Evolutionary conservation across 495 filamentous ascomycete species (phyloP).

Genomic region (Aspergillus avenaceus): DNA sequence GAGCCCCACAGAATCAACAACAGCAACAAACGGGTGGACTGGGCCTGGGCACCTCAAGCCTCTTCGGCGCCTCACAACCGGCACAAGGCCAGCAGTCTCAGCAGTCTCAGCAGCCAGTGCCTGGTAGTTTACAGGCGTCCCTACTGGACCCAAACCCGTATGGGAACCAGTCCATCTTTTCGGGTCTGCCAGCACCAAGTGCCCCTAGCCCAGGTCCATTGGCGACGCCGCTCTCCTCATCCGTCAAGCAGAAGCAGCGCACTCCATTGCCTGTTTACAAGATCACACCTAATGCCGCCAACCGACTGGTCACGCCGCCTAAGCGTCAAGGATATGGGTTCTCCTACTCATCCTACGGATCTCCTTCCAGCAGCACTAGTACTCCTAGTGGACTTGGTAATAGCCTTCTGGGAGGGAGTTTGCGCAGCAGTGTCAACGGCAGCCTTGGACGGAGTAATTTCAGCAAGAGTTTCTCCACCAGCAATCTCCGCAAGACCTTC

Average conservation of each 20-base stretch:
- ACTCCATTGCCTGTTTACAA: conserved; percentile 82
- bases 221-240: conserved; percentile 78
- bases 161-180: conserved; percentile 76
- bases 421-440: conserved; percentile 41
- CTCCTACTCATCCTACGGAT: conserved; percentile 83
- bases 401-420: conserved; percentile 58
- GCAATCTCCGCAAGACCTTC: conserved; percentile 62
- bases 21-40: conserved; percentile 45
- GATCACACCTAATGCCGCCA: conserved; percentile 74
- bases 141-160: conserved; percentile 76
- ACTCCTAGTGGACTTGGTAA: conserved; percentile 63
- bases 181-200: conserved; percentile 58
- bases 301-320: conserved; percentile 75
- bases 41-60: conserved; percentile 47
- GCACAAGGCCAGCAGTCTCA: conserved; percentile 41
- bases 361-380: conserved; percentile 67
- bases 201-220: conserved; percentile 71
- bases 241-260: conserved; percentile 66
- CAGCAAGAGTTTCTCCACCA: conserved; percentile 59
- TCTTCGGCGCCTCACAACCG: conserved; percentile 62
- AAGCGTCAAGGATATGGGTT: conserved; percentile 78
- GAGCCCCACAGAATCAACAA: conserved; percentile 57
- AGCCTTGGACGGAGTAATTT: conserved; percentile 60
- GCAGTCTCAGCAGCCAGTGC: conserved; percentile 43
- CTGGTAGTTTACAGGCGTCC: conserved; percentile 69